Evolutionary conservation across 768 basidiomycete genomes (phyloP), one percentile per base, ranked within the genome.

Genomic region (Xerocomus brunneocitrinus): DNA sequence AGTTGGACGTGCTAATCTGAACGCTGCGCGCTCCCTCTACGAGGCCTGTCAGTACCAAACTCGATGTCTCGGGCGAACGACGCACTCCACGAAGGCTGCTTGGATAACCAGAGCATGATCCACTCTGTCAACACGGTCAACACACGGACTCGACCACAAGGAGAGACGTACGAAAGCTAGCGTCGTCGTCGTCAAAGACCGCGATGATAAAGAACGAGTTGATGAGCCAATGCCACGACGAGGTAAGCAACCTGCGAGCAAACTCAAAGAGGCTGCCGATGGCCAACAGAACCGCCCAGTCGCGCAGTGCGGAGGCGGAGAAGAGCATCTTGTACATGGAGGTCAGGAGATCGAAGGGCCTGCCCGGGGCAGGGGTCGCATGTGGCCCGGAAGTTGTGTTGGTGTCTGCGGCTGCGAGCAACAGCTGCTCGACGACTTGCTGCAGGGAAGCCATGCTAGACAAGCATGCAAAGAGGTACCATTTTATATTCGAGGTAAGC

Each of bases 41-140:
- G 34, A 43, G 7, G 40, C 1, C 16, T 7, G 36, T 57, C n/a
- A 52, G 36, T 24, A 36, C 39, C 45, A 27, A 12, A 31, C 4
- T 16, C 49, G 8, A 34, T 3, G 41, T 32, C 24, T 25, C 19
- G 5, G 19, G 19, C n/a, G 27, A 8, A 13, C 8, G 44, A 69
- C 80, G 60, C 55, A 78, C 76, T 69, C 83, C 83, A 87, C n/a
- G 77, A 71, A 19, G 81, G 76, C 39, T 82, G 81, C 48, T 75
- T 74, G 4, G 83, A 80, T 0, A 89, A 67, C 86, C 87, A 89
- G 38, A 76, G 68, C 76, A 87, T 78, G 61, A 89, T 74, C 87
- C 87, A 89, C 36, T 77, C 85, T 87, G 52, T 27, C 36, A 36
- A 19, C 24, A n/a, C 38, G 16, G 24, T 50, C 45, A 49, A 50